phyloP scores from a whole-genome alignment of 495 filamentous ascomycete species.

The Poronia punctata region DNA sequence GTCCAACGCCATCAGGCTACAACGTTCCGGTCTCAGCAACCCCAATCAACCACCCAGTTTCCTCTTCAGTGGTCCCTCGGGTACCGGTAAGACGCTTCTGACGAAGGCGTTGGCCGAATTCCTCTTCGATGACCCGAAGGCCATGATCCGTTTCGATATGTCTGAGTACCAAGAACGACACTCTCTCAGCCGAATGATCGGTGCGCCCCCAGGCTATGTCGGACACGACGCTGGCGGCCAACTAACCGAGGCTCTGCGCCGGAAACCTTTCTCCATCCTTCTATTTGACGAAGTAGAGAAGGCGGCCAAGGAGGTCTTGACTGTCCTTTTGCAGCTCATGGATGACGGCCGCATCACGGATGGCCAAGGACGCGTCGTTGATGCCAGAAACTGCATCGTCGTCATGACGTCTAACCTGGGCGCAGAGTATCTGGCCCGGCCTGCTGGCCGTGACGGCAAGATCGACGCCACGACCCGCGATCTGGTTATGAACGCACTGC shows the following conservation, averaged over 20 bases:
- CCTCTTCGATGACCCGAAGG: slow-evolving; percentile 92
- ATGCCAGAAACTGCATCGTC: slow-evolving; percentile 95
- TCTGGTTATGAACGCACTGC: slow-evolving; percentile 79
- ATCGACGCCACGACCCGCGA: slow-evolving; percentile 85
- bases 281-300: slow-evolving; percentile 98
- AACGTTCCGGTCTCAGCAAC: slow-evolving; percentile 86
- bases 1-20: slow-evolving; percentile 90
- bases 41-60: slow-evolving; percentile 96
- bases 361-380: slow-evolving; percentile 88
- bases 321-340: slow-evolving; percentile 95
- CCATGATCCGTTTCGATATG: slow-evolving; percentile 99
- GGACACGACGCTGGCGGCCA: slow-evolving; percentile 95
- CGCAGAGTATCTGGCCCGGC: slow-evolving; percentile 83
- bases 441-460: slow-evolving; percentile 65
- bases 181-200: slow-evolving; percentile 93
- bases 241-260: slow-evolving; percentile 86
- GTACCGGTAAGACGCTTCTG: slow-evolving; percentile 94
- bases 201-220: slow-evolving; percentile 93
- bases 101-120: slow-evolving; percentile 97
- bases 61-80: slow-evolving; percentile 96
- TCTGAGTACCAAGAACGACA: slow-evolving; percentile 98
- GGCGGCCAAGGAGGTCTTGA: slow-evolving; percentile 94
- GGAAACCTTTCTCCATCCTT: slow-evolving; percentile 93
- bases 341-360: slow-evolving; percentile 98
- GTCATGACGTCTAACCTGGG: slow-evolving; percentile 98